These are phyloP conservation scores for Rhizophlyctis rosea DNA, from an alignment of 192 early-diverging fungal genomes.

Conservation along the genomic window DNA sequence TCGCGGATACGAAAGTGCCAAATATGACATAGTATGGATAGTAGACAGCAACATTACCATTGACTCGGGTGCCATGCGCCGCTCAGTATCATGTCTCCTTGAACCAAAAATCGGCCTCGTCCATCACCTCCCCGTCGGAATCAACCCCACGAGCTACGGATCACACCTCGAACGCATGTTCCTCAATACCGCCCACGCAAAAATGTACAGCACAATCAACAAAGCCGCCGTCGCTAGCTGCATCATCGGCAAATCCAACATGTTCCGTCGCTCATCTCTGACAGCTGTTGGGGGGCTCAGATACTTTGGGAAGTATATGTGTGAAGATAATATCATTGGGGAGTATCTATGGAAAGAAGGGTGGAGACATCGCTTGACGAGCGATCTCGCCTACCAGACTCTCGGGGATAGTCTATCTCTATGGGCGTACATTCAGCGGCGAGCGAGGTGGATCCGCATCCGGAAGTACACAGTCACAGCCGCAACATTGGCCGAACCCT, in stretches of 20 bases:
- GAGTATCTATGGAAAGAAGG: constrained; percentile 77
- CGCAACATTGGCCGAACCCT: constrained; percentile 90
- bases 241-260: constrained; percentile 91
- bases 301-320: constrained; percentile 86
- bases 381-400: constrained; percentile 82
- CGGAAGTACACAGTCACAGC: constrained; percentile 88
- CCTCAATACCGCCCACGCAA: constrained; percentile 87
- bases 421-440: constrained; percentile 77
- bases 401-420: constrained; percentile 70
- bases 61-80: constrained; percentile 69
- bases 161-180: constrained; percentile 84
- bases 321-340: constrained; percentile 94
- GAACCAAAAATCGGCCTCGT: constrained; percentile 80
- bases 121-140: constrained; percentile 90
- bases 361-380: constrained; percentile 78
- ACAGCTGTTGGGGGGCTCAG: constrained; percentile 76
- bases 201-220: constrained; percentile 95
- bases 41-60: constrained; percentile 88
- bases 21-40: constrained; percentile 92
- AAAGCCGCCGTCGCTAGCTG: constrained; percentile 77
- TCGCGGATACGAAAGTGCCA: constrained; percentile 70
- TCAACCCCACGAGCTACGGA: constrained; percentile 67
- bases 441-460: constrained; percentile 91
- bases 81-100: constrained; percentile 76
- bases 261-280: constrained; percentile 83